Evolutionary conservation across 306 rosid genomes (phyloP).

Genomic region (Pterocarpus macrocarpus): DNA sequence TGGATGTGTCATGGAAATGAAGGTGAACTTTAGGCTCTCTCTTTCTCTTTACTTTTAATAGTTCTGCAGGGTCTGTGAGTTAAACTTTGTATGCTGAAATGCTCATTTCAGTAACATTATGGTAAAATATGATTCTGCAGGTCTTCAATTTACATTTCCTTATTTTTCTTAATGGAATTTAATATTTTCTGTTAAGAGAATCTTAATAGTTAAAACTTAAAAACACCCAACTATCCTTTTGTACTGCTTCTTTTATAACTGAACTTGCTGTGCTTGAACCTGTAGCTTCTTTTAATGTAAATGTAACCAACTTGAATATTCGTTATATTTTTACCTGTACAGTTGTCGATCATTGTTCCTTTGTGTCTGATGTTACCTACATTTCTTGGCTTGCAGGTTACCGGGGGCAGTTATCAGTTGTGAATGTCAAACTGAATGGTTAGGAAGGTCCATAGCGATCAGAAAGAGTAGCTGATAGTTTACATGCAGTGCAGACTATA

Average conservation of each 20-base stretch:
- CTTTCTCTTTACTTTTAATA: neutral
- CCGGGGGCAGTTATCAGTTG: constrained; percentile 1
- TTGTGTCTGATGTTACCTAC: constrained; percentile 37
- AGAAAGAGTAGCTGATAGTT: constrained; percentile 51
- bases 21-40: constrained; percentile 46
- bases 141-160: neutral
- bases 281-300: neutral
- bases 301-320: neutral
- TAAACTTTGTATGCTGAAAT: constrained; percentile 22
- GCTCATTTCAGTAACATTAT: neutral
- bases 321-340: neutral
- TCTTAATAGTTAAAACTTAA: neutral
- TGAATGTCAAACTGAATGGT: constrained; percentile 40
- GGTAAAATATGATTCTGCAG: too few relatives aligned
- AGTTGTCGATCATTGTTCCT: constrained; percentile 10
- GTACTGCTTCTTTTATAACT: neutral
- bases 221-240: neutral
- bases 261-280: constrained; percentile 5
- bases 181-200: neutral
- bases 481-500: constrained; percentile 52
- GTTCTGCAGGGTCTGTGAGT: constrained; percentile 19
- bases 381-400: constrained; percentile 49
- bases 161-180: neutral
- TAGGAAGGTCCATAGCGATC: constrained; percentile 41
- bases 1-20: constrained; percentile 6